These are phyloP conservation scores for Fusarium dimerum DNA, from an alignment of 2,329 filamentous ascomycete genomes.

Conservation along the genomic window DNA sequence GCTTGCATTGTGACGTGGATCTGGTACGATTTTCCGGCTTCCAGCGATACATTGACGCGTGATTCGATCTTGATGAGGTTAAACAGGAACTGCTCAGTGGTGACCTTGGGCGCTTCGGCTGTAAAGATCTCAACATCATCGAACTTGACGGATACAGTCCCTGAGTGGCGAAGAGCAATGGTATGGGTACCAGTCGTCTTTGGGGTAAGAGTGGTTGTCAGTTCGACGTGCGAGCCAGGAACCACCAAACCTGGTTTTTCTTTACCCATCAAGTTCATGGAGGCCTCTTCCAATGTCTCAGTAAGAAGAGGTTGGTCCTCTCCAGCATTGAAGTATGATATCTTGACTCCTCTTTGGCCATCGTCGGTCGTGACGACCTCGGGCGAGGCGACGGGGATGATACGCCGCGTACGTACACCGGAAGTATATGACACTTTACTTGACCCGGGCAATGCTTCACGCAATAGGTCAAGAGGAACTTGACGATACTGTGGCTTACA, in stretches of 20 bases:
- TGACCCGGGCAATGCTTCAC: not conserved
- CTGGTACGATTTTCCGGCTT: constrained; percentile 5
- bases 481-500: constrained; percentile 15
- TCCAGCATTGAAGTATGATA: constrained; percentile 9
- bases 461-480: constrained; percentile 4
- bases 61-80: constrained; percentile 10
- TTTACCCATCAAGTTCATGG: constrained; percentile 10
- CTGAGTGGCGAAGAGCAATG: constrained; percentile 11
- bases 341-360: constrained; percentile 3
- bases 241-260: constrained; percentile 1
- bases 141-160: constrained; percentile 4
- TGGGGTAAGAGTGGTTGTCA: constrained; percentile 4
- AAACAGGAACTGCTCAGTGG: constrained; percentile 18
- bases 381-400: constrained; percentile 7
- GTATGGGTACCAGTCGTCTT: constrained; percentile 12
- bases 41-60: constrained; percentile 7
- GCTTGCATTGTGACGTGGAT: constrained; percentile 7
- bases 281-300: constrained; percentile 4
- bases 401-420: constrained; percentile 12
- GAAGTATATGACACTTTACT: constrained; percentile 3
- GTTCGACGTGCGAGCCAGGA: constrained; percentile 7
- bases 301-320: not conserved
- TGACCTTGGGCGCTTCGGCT: constrained; percentile 2
- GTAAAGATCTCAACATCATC: constrained; percentile 4
- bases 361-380: not conserved